Conservation (phyloP, 2,329 filamentous ascomycete genomes). For the Venturia nashicola region DNA sequence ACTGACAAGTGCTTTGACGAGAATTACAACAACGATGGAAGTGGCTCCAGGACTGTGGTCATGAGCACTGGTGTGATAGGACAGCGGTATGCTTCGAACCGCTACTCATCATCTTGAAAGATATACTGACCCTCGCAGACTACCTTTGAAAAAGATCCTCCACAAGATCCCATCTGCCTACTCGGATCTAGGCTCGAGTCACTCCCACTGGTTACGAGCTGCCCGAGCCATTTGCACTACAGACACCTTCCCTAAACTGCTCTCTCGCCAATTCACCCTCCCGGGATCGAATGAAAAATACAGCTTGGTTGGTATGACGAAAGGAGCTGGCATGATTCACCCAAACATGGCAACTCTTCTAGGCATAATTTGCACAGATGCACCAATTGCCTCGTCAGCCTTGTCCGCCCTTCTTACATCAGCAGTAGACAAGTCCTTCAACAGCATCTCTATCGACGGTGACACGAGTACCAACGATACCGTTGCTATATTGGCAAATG, state of each 20-base stretch:
- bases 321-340: conserved; percentile 98
- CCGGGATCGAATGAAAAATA: conserved; percentile 70
- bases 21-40: conserved; percentile 27
- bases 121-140: conserved; percentile 30
- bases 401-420: conserved; percentile 59
- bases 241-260: conserved; percentile 93
- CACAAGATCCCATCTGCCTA: conserved; percentile 62
- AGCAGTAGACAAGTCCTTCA: conserved; percentile 78
- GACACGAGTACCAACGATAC: conserved; percentile 98
- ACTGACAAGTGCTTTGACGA: conserved; percentile 54
- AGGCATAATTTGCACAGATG: conserved; percentile 85
- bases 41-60: conserved; percentile 60
- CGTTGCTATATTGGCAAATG: conserved; percentile 87
- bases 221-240: conserved; percentile 95
- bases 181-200: conserved; percentile 56
- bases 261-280: conserved; percentile 72
- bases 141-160: conserved; percentile 86
- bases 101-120: too few species aligned
- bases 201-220: conserved; percentile 76
- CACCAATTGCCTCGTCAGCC: conserved; percentile 56
- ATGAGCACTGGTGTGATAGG: conserved; percentile 99
- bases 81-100: conserved; percentile 47
- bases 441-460: conserved; percentile 92
- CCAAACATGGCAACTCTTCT: conserved; percentile 97
- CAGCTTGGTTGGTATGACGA: conserved; percentile 85